phyloP scores from a whole-genome alignment of 1,284 basidiomycete genomes.

The Omphalotus olearius region DNA sequence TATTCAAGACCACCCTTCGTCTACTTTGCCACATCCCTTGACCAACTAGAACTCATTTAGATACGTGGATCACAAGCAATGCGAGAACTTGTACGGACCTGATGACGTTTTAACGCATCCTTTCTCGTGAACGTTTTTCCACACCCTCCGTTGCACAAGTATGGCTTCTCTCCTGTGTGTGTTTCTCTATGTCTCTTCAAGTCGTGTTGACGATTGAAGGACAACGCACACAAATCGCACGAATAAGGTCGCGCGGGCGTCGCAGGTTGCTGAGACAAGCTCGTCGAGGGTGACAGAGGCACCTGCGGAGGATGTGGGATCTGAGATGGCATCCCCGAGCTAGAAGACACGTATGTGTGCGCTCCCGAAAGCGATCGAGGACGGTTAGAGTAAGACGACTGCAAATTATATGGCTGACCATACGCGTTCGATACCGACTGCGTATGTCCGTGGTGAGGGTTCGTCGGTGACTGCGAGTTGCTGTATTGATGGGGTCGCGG shows the following conservation, averaged over 20 bases:
- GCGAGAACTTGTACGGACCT: slow-evolving; percentile 39
- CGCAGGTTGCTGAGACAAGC: slow-evolving; percentile 52
- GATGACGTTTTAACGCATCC: slow-evolving; percentile 77
- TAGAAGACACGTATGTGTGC: slow-evolving; percentile 16
- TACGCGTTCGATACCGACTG: slow-evolving; percentile 12
- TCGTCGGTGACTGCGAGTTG: slow-evolving; percentile 4
- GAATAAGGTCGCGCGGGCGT: slow-evolving; percentile 68
- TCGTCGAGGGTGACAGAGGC: slow-evolving; percentile 30
- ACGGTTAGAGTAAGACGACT: slow-evolving; percentile 10
- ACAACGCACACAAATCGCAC: slow-evolving; percentile 75
- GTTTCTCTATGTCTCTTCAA: slow-evolving; percentile 78
- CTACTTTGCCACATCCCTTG: slow-evolving; percentile 69
- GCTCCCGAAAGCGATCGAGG: slow-evolving; percentile 25
- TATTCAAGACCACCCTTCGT: slow-evolving; percentile 37
- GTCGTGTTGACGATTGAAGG: slow-evolving; percentile 79
- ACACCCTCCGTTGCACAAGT: slow-evolving; percentile 73
- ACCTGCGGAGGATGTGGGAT: slow-evolving; percentile 22
- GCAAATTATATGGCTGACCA: slow-evolving; percentile 3
- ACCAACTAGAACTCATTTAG: slow-evolving; percentile 50
- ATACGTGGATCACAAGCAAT: slow-evolving; percentile 8
- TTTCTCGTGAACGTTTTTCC: slow-evolving; percentile 82
- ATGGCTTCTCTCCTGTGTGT: slow-evolving; percentile 78
- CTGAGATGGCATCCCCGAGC: slow-evolving; percentile 2
- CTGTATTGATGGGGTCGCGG: slow-evolving; percentile 2
- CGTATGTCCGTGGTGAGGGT: slow-evolving; percentile 9